These are phyloP conservation scores for Clohesyomyces aquaticus DNA, from an alignment of 495 filamentous ascomycete species.

Conservation along the genomic window DNA sequence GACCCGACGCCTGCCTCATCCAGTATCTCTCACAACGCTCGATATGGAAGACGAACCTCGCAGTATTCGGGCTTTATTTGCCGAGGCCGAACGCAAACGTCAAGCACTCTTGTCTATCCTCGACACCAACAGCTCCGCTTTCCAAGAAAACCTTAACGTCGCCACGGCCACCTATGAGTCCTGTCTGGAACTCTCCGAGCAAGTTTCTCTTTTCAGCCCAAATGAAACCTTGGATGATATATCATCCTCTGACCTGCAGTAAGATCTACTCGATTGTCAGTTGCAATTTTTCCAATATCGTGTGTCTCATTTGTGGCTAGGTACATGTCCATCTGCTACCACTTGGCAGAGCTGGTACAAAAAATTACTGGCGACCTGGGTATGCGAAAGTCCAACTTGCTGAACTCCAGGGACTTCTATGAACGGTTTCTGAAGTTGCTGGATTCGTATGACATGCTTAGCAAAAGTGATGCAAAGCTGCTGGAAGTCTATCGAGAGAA, in stretches of 20 bases:
- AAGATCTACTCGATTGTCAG: too few relatives aligned
- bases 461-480: conserved; percentile 66
- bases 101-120: conserved; percentile 52
- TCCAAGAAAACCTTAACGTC: conserved; percentile 67
- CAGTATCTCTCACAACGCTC: background rate
- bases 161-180: conserved; percentile 72
- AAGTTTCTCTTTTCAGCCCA: conserved; percentile 80
- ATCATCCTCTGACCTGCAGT: conserved; percentile 80
- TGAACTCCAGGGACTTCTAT: conserved; percentile 65
- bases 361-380: conserved; percentile 54
- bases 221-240: conserved; percentile 93
- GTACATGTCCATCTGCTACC: conserved; percentile 70
- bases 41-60: conserved; percentile 61
- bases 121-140: conserved; percentile 60
- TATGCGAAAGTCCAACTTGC: conserved; percentile 63
- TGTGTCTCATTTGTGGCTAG: conserved; percentile 50
- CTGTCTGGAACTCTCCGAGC: conserved; percentile 68
- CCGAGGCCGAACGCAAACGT: conserved; percentile 60
- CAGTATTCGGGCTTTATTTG: conserved; percentile 62
- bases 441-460: conserved; percentile 77
- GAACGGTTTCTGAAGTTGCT: conserved; percentile 76
- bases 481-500: conserved; percentile 70
- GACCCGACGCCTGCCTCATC: conserved; percentile 1
- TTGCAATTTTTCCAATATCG: conserved; percentile 23
- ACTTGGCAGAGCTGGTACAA: conserved; percentile 68